A percentile compares a stretch with the other conserved stretches of the same genome.
These are phyloP conservation scores for Colletotrichum navitas DNA, from an alignment of 2,329 filamentous ascomycete species.

Conservation along the genomic window DNA sequence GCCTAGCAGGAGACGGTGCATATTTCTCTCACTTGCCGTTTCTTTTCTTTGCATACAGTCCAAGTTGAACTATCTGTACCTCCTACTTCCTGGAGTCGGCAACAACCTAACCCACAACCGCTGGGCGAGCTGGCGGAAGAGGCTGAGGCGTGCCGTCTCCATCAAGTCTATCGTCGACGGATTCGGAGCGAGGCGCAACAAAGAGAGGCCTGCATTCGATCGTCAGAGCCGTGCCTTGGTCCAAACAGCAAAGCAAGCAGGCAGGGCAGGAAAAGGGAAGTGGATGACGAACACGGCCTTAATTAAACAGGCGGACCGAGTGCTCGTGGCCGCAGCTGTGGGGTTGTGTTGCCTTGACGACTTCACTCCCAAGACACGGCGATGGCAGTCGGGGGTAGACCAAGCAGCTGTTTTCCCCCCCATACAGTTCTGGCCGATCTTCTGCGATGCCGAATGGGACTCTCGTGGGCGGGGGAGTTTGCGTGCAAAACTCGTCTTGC, in stretches of 20 bases:
- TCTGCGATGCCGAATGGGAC: not conserved
- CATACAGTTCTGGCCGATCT: not conserved
- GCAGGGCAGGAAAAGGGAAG: not conserved
- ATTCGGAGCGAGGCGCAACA: conserved; percentile 1
- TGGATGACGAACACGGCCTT: not conserved
- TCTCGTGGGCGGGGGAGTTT: not conserved
- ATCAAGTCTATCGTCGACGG: not conserved
- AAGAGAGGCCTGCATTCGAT: not conserved
- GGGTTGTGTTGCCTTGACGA: not conserved
- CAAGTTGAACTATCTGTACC: not conserved
- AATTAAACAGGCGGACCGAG: not conserved
- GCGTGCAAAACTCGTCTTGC: not conserved
- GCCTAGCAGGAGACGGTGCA: not conserved
- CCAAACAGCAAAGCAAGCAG: not conserved
- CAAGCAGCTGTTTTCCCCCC: too few relatives aligned
- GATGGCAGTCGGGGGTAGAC: not conserved
- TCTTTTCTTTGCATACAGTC: not conserved
- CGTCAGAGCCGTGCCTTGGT: not conserved
- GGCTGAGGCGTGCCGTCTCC: not conserved
- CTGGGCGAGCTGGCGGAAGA: too few relatives aligned
- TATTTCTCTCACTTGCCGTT: not conserved
- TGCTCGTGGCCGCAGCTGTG: not conserved
- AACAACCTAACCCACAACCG: too few relatives aligned
- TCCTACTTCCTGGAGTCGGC: too few relatives aligned
- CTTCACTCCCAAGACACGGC: not conserved